phyloP scores from a whole-genome alignment of 2,329 filamentous ascomycete genomes.

The Hirsutella minnesotensis region DNA sequence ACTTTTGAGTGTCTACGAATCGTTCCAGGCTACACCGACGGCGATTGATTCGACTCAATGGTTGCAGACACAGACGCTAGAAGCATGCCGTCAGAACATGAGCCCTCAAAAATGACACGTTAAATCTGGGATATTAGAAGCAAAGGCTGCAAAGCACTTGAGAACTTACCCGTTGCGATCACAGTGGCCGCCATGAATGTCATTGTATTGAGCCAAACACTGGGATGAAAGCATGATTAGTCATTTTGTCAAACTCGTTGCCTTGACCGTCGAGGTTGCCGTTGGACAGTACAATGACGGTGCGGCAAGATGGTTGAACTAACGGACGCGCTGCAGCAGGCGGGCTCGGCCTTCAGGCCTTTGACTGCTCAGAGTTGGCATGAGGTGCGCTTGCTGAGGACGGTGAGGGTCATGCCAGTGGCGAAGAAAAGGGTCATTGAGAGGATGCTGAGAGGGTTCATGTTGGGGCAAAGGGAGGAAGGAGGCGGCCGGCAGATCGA shows the following conservation, averaged over 20 bases:
- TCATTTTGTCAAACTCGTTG: too few relatives aligned
- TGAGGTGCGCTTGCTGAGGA: background rate
- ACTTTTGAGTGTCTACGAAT: too few relatives aligned
- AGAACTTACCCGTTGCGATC: background rate
- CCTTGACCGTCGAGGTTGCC: too few relatives aligned
- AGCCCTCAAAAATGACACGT: too few relatives aligned
- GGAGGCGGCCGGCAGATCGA: too few relatives aligned
- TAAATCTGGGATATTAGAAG: too few relatives aligned
- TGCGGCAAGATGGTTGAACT: background rate
- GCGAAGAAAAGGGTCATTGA: background rate
- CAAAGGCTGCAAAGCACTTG: too few relatives aligned
- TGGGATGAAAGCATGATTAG: too few relatives aligned
- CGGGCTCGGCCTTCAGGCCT: background rate
- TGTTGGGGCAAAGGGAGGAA: background rate
- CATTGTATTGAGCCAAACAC: background rate
- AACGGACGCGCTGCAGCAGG: background rate
- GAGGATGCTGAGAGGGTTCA: background rate
- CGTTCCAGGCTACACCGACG: too few relatives aligned
- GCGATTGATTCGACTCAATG: too few relatives aligned
- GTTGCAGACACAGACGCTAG: slow-evolving; percentile 1
- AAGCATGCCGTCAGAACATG: too few relatives aligned
- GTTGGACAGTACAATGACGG: too few relatives aligned
- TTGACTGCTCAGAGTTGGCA: background rate
- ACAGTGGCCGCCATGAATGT: background rate
- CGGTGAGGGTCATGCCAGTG: background rate